Evolutionary conservation across 192 early-diverging fungal genomes (phyloP), one percentile per base, ranked within the genome.

Genomic region (Umbelopsis sp.): DNA sequence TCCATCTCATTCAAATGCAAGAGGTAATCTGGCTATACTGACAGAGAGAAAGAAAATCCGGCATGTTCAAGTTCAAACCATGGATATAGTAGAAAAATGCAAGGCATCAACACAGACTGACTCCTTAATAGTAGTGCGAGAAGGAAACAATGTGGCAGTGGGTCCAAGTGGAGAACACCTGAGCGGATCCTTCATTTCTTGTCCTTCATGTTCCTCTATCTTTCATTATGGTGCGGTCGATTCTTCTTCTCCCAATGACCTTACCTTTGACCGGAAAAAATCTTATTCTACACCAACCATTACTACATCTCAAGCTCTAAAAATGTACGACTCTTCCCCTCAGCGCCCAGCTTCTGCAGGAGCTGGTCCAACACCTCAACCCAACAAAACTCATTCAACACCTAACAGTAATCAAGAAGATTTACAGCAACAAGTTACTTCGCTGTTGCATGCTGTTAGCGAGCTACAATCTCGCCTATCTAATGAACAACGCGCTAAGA

Each of bases 11-110:
- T 62, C 31, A 62, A 62, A 32, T 36, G 26, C 29, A 14, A 62
- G 56, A 26, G 29, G 9, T 34, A 62, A 62, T 62, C 11, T 62
- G 31, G 56, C 20, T 34, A 20, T 34, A 4, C 10, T 62, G 12
- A 11, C 59, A 69, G 68, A 71, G 21, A 31, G 51, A 62, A 77
- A 71, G 41, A 78, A 67, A 26, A 68, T 47, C 0, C 72, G 77
- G 22, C 71, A 78, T 71, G 68, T 74, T 29, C 77, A 78, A 54
- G 72, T 74, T 14, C 73, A 79, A 47, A 70, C 73, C 10, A 73
- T 77, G n/a, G 38, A 71, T 17, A 34, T 41, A 8, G 38, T 43
- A 0, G 41, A 49, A 36, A 50, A 25, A 32, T 45, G 43, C 24
- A 32, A 65, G 31, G 54, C 71, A 49, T 38, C 59, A 66, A 53